Conservation (phyloP, 768 basidiomycete genomes). For the Mycena floridula region DNA sequence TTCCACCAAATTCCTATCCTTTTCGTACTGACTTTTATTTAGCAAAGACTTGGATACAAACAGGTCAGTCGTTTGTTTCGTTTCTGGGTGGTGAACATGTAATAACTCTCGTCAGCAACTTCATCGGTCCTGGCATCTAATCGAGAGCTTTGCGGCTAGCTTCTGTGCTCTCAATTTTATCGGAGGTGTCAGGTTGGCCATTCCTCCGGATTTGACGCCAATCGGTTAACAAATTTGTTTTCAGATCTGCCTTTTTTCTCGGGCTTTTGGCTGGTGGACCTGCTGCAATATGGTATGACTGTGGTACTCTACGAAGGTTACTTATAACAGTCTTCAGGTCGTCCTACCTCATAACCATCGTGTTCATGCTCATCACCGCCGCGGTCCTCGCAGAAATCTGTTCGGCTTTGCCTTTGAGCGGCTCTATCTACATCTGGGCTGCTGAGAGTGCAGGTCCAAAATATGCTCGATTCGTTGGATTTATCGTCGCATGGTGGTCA, state of each 20-base stretch:
- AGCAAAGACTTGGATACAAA: conserved; percentile 78
- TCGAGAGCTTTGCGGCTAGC: conserved; percentile 85
- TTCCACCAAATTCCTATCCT: conserved; percentile 33
- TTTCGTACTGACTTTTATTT: conserved; percentile 44
- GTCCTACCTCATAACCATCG: conserved; percentile 72
- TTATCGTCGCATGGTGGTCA: conserved; percentile 91
- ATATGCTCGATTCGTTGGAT: conserved; percentile 81
- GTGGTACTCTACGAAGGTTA: conserved; percentile 1
- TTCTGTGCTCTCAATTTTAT: conserved; percentile 91
- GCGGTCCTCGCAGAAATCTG: conserved; percentile 86
- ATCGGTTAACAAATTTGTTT: conserved; percentile 1
- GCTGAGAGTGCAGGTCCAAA: conserved; percentile 89
- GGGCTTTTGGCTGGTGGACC: conserved; percentile 84
- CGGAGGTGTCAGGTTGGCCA: conserved; percentile 67
- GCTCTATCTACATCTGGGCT: conserved; percentile 94
- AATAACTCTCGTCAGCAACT: conserved; percentile 50
- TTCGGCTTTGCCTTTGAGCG: conserved; percentile 80
- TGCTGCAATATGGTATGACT: conserved; percentile 69
- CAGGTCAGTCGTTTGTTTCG: conserved; percentile 41
- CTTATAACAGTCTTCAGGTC: conserved; percentile 49
- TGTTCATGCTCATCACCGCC: conserved; percentile 88
- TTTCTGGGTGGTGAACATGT: conserved; percentile 6
- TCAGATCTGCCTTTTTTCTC: conserved; percentile 71
- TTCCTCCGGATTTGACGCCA: background rate
- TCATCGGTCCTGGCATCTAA: conserved; percentile 76